Conservation (phyloP, 371 early-diverging fungal genomes). For the Rhizomucor miehei region DNA sequence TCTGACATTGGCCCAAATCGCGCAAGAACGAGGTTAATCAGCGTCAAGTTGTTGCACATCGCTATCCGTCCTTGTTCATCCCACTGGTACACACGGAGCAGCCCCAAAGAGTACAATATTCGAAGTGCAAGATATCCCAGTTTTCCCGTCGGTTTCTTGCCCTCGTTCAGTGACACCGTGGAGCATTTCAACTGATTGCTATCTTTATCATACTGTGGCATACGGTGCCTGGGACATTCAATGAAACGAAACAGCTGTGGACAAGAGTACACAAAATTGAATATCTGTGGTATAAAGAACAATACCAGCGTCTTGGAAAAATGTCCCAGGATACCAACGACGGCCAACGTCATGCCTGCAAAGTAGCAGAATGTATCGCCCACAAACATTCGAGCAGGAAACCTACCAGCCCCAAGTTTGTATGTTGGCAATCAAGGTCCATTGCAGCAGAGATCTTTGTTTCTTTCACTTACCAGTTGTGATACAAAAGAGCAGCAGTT, state of each 20-base stretch:
- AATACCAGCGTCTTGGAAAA: constrained; percentile 91
- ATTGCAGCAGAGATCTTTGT: background rate
- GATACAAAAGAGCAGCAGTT: constrained; percentile 69
- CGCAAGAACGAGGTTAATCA: constrained; percentile 87
- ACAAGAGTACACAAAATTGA: constrained; percentile 93
- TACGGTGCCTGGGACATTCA: constrained; percentile 96
- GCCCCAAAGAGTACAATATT: constrained; percentile 34
- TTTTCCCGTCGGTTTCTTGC: constrained; percentile 33
- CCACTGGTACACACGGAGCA: constrained; percentile 56
- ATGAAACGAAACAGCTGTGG: constrained; percentile 95
- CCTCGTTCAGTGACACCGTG: constrained; percentile 19
- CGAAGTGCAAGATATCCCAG: constrained; percentile 34
- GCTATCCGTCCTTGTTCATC: constrained; percentile 51
- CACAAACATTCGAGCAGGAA: constrained; percentile 92
- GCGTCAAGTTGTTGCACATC: constrained; percentile 85
- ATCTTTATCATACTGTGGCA: constrained; percentile 73
- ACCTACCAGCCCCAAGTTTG: constrained; percentile 54
- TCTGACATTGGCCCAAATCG: constrained; percentile 77
- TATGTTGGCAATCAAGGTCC: background rate
- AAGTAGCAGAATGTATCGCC: constrained; percentile 98
- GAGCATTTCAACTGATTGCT: constrained; percentile 51
- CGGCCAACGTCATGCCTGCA: constrained; percentile 98
- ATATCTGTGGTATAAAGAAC: constrained; percentile 93
- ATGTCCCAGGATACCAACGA: constrained; percentile 92
- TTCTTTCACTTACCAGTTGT: constrained; percentile 72